A percentile compares a stretch with the other conserved stretches of the same genome.
phyloP scores from a whole-genome alignment of 2,329 filamentous ascomycete species.

The Stemphylium beticola region DNA sequence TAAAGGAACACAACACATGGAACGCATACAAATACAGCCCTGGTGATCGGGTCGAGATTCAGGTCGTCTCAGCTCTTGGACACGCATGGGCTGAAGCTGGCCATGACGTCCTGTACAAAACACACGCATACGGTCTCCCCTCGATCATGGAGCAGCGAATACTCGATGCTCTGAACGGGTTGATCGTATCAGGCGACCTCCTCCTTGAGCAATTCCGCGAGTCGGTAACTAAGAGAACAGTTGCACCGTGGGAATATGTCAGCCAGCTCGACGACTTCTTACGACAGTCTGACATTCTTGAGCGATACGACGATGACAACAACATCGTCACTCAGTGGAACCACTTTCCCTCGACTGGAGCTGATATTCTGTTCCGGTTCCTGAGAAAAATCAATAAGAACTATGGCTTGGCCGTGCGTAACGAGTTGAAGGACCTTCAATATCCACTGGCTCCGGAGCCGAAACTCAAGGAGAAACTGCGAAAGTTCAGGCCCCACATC shows the following conservation, averaged over 20 bases:
- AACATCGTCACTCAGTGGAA: neutral
- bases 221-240: constrained; percentile 15
- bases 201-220: constrained; percentile 23
- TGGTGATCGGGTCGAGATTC: constrained; percentile 33
- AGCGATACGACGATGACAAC: neutral
- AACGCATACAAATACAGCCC: neutral
- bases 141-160: neutral
- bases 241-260: neutral
- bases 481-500: neutral
- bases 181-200: constrained; percentile 19
- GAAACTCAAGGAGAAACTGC: neutral
- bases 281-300: neutral
- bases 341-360: neutral
- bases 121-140: constrained; percentile 10
- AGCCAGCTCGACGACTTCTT: neutral
- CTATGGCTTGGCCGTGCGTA: neutral
- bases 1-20: neutral
- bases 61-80: constrained; percentile 34
- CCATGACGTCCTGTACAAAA: constrained; percentile 40
- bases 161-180: constrained; percentile 19
- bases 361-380: neutral
- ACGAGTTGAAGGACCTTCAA: neutral
- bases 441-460: neutral
- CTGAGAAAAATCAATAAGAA: neutral
- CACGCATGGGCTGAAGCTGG: constrained; percentile 38